phyloP scores from a whole-genome alignment of 2,329 filamentous ascomycete species.

The Fusarium verticillioides region DNA sequence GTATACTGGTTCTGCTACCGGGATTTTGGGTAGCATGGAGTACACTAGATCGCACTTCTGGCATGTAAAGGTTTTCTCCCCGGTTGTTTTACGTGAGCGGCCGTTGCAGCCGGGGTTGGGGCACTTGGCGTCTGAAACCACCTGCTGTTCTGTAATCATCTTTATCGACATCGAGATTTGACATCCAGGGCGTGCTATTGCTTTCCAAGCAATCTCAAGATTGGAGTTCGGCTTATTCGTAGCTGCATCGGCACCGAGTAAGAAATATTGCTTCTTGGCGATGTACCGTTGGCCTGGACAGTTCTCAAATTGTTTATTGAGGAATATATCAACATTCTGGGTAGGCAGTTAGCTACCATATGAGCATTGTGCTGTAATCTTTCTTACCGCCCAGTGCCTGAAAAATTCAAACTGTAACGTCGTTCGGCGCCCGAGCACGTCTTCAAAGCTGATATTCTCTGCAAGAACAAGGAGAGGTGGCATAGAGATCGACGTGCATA shows the following conservation, averaged over 20 bases:
- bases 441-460: neutral
- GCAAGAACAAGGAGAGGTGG: neutral
- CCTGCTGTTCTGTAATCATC: neutral
- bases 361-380: accelerated
- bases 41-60: neutral
- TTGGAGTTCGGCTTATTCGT: neutral
- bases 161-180: neutral
- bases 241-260: neutral
- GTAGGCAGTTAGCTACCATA: accelerated
- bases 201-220: neutral
- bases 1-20: neutral
- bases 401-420: neutral
- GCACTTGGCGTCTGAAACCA: neutral
- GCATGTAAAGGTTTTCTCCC: neutral
- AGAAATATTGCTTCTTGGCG: neutral
- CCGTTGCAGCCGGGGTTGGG: neutral
- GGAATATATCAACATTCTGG: neutral
- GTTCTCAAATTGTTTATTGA: neutral
- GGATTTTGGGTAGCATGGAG: neutral
- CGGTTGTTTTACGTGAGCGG: accelerated
- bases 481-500: neutral
- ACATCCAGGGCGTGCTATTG: neutral
- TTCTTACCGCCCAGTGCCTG: neutral
- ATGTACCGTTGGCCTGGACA: neutral
- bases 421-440: neutral